Base-by-base conservation (phyloP, 495 filamentous ascomycete species). In the Collariella sp. region DNA sequence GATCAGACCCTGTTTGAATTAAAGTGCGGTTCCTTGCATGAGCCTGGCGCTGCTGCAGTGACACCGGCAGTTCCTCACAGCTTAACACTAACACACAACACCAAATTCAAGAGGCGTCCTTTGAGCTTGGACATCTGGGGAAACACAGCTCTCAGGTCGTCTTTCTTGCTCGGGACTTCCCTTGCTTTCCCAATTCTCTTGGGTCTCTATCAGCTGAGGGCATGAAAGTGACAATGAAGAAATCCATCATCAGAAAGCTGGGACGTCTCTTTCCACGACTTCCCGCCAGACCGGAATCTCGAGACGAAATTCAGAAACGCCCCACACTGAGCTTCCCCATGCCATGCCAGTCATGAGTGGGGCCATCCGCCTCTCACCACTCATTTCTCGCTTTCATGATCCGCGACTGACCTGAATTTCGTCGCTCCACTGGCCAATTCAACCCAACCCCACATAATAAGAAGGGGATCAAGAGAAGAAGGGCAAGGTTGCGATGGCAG, bases 21-120 rank as follows among this genome's bases (percentile, higher is more conserved):
- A 4, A 31, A 16, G 40, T 36, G 7, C 18, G n/a, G 39, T 44
- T 24, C 22, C 31, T 35, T 42, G 23, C 39, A 35, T 52, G 18
- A 18, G 24, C 15, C 9, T 50, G 49, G 23, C 22, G 13, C 11
- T 22, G 23, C 2, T 26, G 31, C 22, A 22, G n/a, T 44, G 18
- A 52, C 50, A 33, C 40, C 12, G 9, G 29, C 11, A 40, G 43
- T 18, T 20, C 29, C 19, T 40, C 1, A 23, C 34, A 4, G 24
- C 33, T 47, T 57, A 57, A 46, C 55, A 57, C 55, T 57, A 46
- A 57, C 55, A 57, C 47, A 40, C 33, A 5, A 9, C 26, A 31
- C 5, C 26, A 31, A 31, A n/a, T n/a, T n/a, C n/a, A 31, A 31
- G 26, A 24, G 50, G 36, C 18, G 38, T 13, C 18, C 16, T 41